These are phyloP conservation scores for Fragaria nilgerrensis DNA, from an alignment of 306 rosid genomes.

Conservation along the genomic window DNA sequence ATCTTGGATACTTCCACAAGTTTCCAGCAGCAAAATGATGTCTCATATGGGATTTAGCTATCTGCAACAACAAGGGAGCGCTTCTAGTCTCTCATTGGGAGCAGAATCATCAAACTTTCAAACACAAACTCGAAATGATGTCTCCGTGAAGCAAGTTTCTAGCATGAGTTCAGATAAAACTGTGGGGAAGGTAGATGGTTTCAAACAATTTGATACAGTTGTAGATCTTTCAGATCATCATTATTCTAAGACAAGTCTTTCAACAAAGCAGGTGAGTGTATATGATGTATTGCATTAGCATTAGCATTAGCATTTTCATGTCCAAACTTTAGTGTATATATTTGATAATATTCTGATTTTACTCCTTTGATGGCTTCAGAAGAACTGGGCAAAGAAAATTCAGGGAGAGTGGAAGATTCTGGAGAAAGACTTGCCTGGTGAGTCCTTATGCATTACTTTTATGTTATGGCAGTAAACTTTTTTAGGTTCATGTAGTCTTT, in stretches of 20 bases:
- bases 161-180: slow-evolving; percentile 45
- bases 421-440: slow-evolving; percentile 88
- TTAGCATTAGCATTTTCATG: slow-evolving; percentile 13
- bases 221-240: slow-evolving; percentile 68
- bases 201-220: slow-evolving; percentile 72
- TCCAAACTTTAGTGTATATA: background rate
- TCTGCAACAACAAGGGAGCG: slow-evolving; percentile 30
- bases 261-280: slow-evolving; percentile 46
- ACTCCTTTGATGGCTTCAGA: slow-evolving; percentile 45
- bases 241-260: slow-evolving; percentile 22
- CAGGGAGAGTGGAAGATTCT: slow-evolving; percentile 83
- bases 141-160: slow-evolving; percentile 29
- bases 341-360: slow-evolving; percentile 6
- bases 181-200: slow-evolving; percentile 43
- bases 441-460: slow-evolving; percentile 21
- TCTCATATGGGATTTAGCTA: background rate
- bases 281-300: slow-evolving; percentile 3
- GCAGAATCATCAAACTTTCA: slow-evolving; percentile 39
- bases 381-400: slow-evolving; percentile 62
- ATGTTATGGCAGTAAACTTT: slow-evolving; percentile 15
- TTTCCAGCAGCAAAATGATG: slow-evolving; percentile 33
- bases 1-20: slow-evolving; percentile 27
- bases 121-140: slow-evolving; percentile 23
- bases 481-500: background rate
- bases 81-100: slow-evolving; percentile 43